Evolutionary conservation across 345 rosid genomes (phyloP), one percentile per base, ranked within the genome.

Genomic region (Eucalyptus marginata): DNA sequence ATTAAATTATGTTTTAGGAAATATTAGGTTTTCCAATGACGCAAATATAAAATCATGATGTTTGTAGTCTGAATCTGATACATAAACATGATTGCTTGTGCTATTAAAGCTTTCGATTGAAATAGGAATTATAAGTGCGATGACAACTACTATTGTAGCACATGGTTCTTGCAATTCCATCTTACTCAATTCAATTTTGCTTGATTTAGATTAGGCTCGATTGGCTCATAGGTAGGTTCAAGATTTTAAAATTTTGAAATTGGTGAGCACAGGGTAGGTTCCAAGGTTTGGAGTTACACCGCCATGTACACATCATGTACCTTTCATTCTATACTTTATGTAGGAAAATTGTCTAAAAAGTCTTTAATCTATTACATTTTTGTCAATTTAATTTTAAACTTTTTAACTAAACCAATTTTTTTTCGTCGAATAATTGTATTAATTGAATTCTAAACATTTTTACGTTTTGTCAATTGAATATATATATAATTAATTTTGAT

Each of bases 401-500:
- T 56, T 56, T 56, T 24, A 56, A 56, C 3, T 22, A 25, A 22
- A 6, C 13, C 7, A 56, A 1, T 22, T 22, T 22, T 20, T 22
- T 56, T 4, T 56, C 4, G 13, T 56, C 6, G 1, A 56, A 56
- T 56, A 56, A 56, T 56, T 56, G 3, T 24, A 10, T 56, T 56
- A 56, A 56, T 0, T 56, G 1, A 24, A 22, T 24, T 24, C 1
- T 56, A 56, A 2, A 4, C 1, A 56, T 24, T 56, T 56, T 56
- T 25, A 56, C 1, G 2, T 56, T 56, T 56, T 56, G 3, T 6
- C 29, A 56, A 24, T 56, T 24, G 6, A 56, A 1, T 24, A 0
- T 1, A 4, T 1, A 4, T 56, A 24, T 4, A 0, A 0, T 25
- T 6, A 2, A 56, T 56, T 56, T 56, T 24, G 62, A 25, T 56